A percentile compares a stretch with the other conserved stretches of the same genome.
These are phyloP conservation scores for Bombardia bombarda DNA, from an alignment of 495 filamentous ascomycete genomes.

Conservation along the genomic window DNA sequence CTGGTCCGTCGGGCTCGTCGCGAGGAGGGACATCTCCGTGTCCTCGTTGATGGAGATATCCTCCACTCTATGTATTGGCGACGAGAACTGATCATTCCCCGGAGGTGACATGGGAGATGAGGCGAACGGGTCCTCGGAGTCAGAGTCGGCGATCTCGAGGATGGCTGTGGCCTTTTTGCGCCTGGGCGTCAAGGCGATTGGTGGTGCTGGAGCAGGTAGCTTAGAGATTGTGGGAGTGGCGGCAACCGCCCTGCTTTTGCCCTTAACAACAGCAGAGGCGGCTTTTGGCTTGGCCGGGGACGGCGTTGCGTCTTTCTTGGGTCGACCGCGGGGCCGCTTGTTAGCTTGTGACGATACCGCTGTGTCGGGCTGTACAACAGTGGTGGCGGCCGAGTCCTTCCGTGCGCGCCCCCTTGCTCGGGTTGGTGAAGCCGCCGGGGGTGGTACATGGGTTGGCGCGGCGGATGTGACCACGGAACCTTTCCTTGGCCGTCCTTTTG, in stretches of 20 bases:
- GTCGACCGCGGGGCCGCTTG: constrained; percentile 10
- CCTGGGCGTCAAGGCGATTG: constrained; percentile 8
- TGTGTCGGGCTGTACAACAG: background rate
- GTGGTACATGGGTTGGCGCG: constrained; percentile 3
- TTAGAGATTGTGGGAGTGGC: constrained; percentile 4
- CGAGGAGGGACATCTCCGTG: constrained; percentile 29
- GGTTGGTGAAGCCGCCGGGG: background rate
- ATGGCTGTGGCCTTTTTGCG: constrained; percentile 7
- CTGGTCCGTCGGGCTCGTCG: constrained; percentile 23
- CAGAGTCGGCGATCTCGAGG: constrained; percentile 62
- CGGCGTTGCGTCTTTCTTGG: constrained; percentile 11
- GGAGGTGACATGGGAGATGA: constrained; percentile 12
- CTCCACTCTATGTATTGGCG: constrained; percentile 5
- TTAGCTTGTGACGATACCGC: too few species aligned
- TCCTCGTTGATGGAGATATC: constrained; percentile 31
- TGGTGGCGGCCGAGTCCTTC: constrained; percentile 3
- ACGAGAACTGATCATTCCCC: too few species aligned
- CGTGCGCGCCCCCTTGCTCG: constrained; percentile 15
- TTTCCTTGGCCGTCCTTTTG: constrained; percentile 40
- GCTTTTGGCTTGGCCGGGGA: constrained; percentile 9
- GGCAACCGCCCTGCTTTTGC: constrained; percentile 1
- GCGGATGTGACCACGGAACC: constrained; percentile 8
- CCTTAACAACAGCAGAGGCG: constrained; percentile 5
- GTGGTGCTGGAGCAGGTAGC: constrained; percentile 9
- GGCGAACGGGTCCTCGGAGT: constrained; percentile 25